phyloP scores from a whole-genome alignment of 2,329 filamentous ascomycete genomes.

The Curvularia hawaiiensis region DNA sequence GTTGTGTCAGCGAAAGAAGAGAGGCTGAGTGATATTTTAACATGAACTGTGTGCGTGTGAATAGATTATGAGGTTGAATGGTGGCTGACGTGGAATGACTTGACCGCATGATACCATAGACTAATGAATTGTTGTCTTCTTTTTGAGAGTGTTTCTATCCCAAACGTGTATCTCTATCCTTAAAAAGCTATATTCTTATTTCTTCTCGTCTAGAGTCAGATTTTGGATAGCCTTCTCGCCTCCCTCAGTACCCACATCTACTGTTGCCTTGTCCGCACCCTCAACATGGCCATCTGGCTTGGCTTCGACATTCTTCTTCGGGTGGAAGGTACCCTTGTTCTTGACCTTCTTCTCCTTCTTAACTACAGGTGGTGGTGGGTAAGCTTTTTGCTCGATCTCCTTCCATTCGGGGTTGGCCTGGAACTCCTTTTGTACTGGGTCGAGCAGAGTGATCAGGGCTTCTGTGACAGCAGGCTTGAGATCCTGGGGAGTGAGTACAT shows the following conservation, averaged over 20 bases:
- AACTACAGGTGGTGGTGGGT: constrained; percentile 69
- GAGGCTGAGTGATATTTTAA: neutral
- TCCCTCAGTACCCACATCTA: constrained; percentile 49
- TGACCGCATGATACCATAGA: constrained; percentile 21
- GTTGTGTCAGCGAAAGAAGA: neutral
- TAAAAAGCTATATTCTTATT: constrained; percentile 7
- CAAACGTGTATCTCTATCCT: neutral
- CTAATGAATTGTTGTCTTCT: neutral
- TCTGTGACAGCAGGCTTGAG: constrained; percentile 83
- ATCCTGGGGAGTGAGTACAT: constrained; percentile 84
- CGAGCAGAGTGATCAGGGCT: constrained; percentile 74
- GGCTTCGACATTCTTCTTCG: constrained; percentile 50
- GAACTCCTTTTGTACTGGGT: constrained; percentile 77
- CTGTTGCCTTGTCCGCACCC: constrained; percentile 49
- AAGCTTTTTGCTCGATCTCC: constrained; percentile 75
- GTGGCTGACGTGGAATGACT: neutral
- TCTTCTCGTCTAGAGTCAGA: constrained; percentile 40
- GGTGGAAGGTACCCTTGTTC: constrained; percentile 72
- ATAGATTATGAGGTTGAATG: neutral
- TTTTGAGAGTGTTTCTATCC: neutral
- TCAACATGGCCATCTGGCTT: constrained; percentile 55
- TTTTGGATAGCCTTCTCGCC: constrained; percentile 42
- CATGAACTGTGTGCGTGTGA: neutral
- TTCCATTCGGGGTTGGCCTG: constrained; percentile 78
- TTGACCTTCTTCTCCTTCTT: constrained; percentile 75